Evolutionary conservation across 352 stramenopile genomes (phyloP).

Genomic region (Globisporangium cylindrosporum): DNA sequence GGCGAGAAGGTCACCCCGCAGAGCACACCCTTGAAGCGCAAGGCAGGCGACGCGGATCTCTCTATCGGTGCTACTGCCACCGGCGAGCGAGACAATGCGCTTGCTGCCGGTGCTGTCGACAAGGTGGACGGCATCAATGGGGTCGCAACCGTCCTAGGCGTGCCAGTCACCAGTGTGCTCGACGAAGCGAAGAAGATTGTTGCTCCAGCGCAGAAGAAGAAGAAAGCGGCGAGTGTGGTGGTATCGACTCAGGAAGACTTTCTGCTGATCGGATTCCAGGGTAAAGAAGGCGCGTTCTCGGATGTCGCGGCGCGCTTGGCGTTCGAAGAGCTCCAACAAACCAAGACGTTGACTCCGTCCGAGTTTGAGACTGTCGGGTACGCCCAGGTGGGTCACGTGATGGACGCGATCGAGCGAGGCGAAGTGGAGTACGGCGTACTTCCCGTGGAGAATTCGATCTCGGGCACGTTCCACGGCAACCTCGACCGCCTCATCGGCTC

Average conservation of each 20-base stretch:
- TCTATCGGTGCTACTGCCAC: constrained; percentile 1
- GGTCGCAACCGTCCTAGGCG: neutral
- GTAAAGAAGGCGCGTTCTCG: constrained; percentile 70
- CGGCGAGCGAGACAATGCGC: neutral
- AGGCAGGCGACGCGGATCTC: constrained; percentile 9
- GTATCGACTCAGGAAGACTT: constrained; percentile 34
- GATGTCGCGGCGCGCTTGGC: constrained; percentile 52
- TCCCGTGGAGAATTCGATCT: constrained; percentile 73
- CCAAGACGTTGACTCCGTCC: constrained; percentile 33
- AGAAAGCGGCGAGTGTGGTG: constrained; percentile 9
- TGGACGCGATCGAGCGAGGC: constrained; percentile 55
- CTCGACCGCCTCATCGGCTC: constrained; percentile 60
- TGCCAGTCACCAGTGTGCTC: neutral
- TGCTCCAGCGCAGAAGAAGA: constrained; percentile 8
- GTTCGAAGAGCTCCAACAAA: constrained; percentile 59
- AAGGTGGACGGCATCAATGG: neutral
- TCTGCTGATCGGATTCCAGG: constrained; percentile 65
- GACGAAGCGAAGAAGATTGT: neutral
- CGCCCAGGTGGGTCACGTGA: constrained; percentile 48
- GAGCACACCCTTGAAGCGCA: constrained; percentile 18
- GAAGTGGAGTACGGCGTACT: constrained; percentile 61
- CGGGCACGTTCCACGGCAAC: constrained; percentile 71
- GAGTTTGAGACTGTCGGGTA: constrained; percentile 66
- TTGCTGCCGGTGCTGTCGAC: neutral
- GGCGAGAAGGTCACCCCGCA: neutral